These are phyloP conservation scores for Umbilicus rupestris DNA, from an alignment of 164 flowering plant genomes.

Conservation along the genomic window DNA sequence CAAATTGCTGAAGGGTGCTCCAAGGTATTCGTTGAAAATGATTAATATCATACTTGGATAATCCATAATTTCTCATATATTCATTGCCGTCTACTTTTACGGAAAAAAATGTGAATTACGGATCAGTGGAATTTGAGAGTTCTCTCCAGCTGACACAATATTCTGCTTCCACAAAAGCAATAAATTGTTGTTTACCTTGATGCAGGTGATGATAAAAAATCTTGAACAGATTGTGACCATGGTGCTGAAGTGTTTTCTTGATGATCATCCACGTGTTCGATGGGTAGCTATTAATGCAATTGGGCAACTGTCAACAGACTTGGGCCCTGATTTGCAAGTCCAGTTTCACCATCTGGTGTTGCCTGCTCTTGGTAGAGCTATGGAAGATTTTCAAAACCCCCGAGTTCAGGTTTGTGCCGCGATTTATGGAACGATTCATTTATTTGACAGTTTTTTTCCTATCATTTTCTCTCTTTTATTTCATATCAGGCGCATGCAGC, in stretches of 20 bases:
- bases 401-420: conserved; percentile 75
- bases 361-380: conserved; percentile 76
- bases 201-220: conserved; percentile 84
- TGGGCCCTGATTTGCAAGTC: conserved; percentile 93
- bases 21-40: conserved; percentile 39
- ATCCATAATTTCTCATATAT: background rate
- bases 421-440: background rate
- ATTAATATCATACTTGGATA: background rate
- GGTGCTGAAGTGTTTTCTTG: conserved; percentile 84
- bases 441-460: background rate
- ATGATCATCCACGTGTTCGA: conserved; percentile 92
- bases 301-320: conserved; percentile 88
- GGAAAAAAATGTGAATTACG: background rate
- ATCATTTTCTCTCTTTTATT: background rate
- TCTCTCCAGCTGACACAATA: no score
- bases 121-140: background rate
- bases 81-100: background rate
- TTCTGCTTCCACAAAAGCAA: background rate
- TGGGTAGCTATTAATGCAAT: conserved; percentile 99
- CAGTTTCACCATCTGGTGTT: conserved; percentile 79
- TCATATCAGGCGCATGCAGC: conserved; percentile 90
- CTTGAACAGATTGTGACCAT: conserved; percentile 86
- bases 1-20: conserved; percentile 99
- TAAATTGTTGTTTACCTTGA: background rate
- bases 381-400: conserved; percentile 99